Evolutionary conservation across 2,329 filamentous ascomycete genomes (phyloP).

Genomic region (Fusarium pilosicola): DNA sequence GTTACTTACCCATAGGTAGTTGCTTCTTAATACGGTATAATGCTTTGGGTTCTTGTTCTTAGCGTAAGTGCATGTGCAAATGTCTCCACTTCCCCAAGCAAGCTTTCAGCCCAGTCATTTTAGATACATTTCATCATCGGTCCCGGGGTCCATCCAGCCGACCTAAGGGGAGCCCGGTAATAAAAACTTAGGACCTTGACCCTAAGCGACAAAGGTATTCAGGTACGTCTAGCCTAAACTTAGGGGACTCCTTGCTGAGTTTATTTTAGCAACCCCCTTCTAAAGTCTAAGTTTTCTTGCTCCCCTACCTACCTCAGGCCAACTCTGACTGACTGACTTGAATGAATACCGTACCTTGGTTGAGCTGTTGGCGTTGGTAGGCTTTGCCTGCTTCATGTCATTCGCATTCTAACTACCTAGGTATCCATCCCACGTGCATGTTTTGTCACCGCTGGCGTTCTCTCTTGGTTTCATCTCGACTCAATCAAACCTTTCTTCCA

Average conservation of each 20-base stretch:
- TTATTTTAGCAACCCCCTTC: neutral
- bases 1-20: too few relatives aligned
- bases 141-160: slow-evolving; percentile 23
- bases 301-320: neutral
- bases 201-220: neutral
- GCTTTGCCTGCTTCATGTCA: neutral
- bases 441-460: slow-evolving; percentile 30
- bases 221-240: neutral
- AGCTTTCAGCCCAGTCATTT: slow-evolving; percentile 31
- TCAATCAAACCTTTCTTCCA: neutral
- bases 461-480: slow-evolving; percentile 5
- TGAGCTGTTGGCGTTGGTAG: neutral
- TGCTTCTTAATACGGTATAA: too few relatives aligned
- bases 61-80: slow-evolving; percentile 11
- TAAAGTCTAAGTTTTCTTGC: neutral
- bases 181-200: neutral
- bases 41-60: neutral
- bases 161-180: neutral
- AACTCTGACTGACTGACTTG: neutral
- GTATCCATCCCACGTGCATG: slow-evolving; percentile 33
- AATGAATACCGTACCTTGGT: neutral
- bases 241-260: neutral
- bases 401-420: neutral
- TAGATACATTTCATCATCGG: slow-evolving; percentile 32
- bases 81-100: slow-evolving; percentile 32